Evolutionary conservation across 2,329 filamentous ascomycete genomes (phyloP).

Genomic region (Podosphaera fusca): DNA sequence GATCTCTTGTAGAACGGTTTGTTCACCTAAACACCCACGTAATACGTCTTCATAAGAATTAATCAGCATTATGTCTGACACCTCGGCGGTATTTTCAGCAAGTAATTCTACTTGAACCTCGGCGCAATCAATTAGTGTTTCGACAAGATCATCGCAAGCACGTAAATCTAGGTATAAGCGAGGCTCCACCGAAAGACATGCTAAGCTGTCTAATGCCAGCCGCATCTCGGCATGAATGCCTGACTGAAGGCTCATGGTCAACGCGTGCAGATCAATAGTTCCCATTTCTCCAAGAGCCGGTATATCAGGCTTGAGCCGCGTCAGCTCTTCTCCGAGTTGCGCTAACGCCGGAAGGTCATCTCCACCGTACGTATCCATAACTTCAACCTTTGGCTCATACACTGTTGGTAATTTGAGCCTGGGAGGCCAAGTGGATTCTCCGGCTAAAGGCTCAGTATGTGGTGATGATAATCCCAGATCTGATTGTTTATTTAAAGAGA

Average conservation of each 20-base stretch:
- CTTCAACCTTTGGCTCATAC: slow-evolving; percentile 31
- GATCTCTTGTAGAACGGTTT: slow-evolving; percentile 46
- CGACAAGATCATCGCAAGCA: slow-evolving; percentile 69
- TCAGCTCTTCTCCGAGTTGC: slow-evolving; percentile 34
- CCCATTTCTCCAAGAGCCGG: slow-evolving; percentile 60
- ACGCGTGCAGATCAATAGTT: slow-evolving; percentile 68
- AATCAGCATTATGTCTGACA: slow-evolving; percentile 68
- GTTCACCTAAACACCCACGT: slow-evolving; percentile 53
- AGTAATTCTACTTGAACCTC: slow-evolving; percentile 70
- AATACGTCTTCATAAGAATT: slow-evolving; percentile 72
- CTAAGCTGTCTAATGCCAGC: slow-evolving; percentile 65
- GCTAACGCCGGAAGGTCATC: slow-evolving; percentile 42
- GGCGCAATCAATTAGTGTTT: slow-evolving; percentile 71
- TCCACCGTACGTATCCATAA: slow-evolving; percentile 42
- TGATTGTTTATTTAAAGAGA: slow-evolving; percentile 13
- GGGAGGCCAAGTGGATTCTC: slow-evolving; percentile 4
- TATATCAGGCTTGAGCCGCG: slow-evolving; percentile 47
- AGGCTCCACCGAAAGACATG: slow-evolving; percentile 36
- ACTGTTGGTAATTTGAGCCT: slow-evolving; percentile 15
- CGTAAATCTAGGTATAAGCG: slow-evolving; percentile 41
- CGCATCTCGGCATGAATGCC: slow-evolving; percentile 80
- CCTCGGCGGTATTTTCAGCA: slow-evolving; percentile 63
- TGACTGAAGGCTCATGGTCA: slow-evolving; percentile 74
- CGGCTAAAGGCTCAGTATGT: slow-evolving; percentile 6
- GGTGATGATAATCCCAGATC: slow-evolving; percentile 11